These are phyloP conservation scores for Lodderomyces theae DNA, from an alignment of 1,139 yeast genomes.

Conservation along the genomic window DNA sequence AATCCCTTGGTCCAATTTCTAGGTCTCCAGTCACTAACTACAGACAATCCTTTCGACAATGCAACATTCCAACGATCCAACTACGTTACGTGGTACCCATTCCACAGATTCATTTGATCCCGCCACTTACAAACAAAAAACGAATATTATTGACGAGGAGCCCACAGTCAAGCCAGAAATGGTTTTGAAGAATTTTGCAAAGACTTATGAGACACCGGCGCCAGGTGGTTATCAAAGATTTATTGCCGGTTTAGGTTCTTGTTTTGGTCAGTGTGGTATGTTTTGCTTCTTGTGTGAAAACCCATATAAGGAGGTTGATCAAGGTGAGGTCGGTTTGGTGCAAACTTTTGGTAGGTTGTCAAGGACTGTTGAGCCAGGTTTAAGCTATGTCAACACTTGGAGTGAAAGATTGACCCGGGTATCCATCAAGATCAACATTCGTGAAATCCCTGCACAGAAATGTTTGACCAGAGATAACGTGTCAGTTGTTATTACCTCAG, in stretches of 20 bases:
- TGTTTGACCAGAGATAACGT: conserved; percentile 75
- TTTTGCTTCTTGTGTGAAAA: conserved; percentile 61
- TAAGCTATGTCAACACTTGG: conserved; percentile 62
- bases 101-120: conserved; percentile 18
- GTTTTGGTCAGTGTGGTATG: conserved; percentile 56
- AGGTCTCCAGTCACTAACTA: too few species aligned
- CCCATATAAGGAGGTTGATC: conserved; percentile 61
- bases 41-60: too few species aligned
- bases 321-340: conserved; percentile 70
- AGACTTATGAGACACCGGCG: conserved; percentile 34
- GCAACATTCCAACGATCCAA: conserved; percentile 2
- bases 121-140: conserved; percentile 13
- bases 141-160: conserved; percentile 19
- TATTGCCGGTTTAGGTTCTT: conserved; percentile 43
- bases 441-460: conserved; percentile 65
- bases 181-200: conserved; percentile 36
- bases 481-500: conserved; percentile 59
- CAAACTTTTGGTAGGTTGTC: conserved; percentile 69
- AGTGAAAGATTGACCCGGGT: conserved; percentile 56
- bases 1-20: too few species aligned
- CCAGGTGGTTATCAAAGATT: conserved; percentile 38
- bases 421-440: conserved; percentile 56
- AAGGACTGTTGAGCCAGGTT: conserved; percentile 69
- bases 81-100: conserved; percentile 6
- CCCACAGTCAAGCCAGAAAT: conserved; percentile 30